Conservation (phyloP, 2,329 filamentous ascomycete genomes). For the Ophiostoma novo-ulmi region DNA sequence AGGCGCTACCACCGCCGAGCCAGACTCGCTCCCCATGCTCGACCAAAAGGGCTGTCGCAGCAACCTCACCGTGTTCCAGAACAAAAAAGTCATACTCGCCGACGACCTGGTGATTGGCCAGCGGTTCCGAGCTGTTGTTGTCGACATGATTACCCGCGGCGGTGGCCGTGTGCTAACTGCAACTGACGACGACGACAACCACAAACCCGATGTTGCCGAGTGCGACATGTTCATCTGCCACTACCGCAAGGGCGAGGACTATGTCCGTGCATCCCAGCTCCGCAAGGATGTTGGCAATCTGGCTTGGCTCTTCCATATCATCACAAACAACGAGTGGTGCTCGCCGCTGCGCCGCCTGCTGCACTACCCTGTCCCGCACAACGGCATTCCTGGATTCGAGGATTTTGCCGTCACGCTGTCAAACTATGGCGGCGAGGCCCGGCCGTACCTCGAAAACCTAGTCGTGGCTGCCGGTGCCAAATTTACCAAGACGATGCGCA, state of each 20-base stretch:
- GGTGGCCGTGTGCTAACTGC: slow-evolving; percentile 66
- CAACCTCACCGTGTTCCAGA: slow-evolving; percentile 68
- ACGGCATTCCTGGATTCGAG: slow-evolving; percentile 75
- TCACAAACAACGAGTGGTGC: slow-evolving; percentile 83
- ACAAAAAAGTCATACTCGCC: slow-evolving; percentile 72
- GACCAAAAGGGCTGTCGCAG: slow-evolving; percentile 37
- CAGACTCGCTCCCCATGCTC: slow-evolving; percentile 40
- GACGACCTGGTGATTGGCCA: slow-evolving; percentile 65
- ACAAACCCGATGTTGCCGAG: slow-evolving; percentile 47
- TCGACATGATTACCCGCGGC: slow-evolving; percentile 63
- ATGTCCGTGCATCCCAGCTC: slow-evolving; percentile 66
- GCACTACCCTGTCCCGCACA: slow-evolving; percentile 78
- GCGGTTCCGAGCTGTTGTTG: slow-evolving; percentile 62
- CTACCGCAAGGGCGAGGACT: slow-evolving; percentile 76
- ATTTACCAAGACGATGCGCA: slow-evolving; percentile 91
- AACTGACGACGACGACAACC: slow-evolving; percentile 35
- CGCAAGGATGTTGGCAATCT: slow-evolving; percentile 86
- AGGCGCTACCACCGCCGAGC: slow-evolving; percentile 56
- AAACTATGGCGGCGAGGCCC: slow-evolving; percentile 92
- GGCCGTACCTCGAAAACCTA: slow-evolving; percentile 88
- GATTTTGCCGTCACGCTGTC: slow-evolving; percentile 78
- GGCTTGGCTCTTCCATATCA: slow-evolving; percentile 88
- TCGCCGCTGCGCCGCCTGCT: slow-evolving; percentile 76
- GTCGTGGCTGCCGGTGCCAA: slow-evolving; percentile 77
- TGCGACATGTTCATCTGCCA: slow-evolving; percentile 84